phyloP scores from a whole-genome alignment of 140 eudicot genomes.

The Oenanthe javanica region DNA sequence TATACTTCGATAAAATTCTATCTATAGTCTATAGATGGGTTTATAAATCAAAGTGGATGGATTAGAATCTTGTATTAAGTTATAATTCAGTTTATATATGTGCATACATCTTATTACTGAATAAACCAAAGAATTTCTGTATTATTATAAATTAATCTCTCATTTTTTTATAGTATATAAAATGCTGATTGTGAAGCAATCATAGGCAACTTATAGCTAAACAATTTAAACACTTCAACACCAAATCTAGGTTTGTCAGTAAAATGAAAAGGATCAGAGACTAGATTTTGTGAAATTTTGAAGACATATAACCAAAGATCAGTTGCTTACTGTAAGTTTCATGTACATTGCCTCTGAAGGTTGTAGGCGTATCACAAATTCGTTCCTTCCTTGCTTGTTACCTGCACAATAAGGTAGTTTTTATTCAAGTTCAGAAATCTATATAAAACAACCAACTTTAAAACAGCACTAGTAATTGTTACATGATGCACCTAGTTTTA shows the following conservation, averaged over 20 bases:
- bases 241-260: not conserved
- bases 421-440: not conserved
- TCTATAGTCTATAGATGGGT: not conserved
- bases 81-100: not conserved
- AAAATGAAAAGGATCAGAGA: not conserved
- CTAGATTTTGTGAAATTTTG: not conserved
- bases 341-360: conserved; percentile 98
- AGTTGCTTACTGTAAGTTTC: conserved; percentile 77
- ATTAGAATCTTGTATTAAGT: not conserved
- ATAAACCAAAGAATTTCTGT: not conserved
- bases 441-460: not conserved
- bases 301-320: not conserved
- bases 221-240: not conserved
- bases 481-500: not conserved
- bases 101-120: not conserved
- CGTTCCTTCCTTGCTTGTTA: conserved; percentile 84
- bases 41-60: not conserved
- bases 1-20: not conserved
- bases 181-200: not conserved
- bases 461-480: not conserved
- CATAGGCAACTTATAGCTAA: not conserved
- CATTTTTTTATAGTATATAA: not conserved
- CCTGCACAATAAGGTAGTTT: conserved; percentile 32
- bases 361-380: conserved; percentile 90
- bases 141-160: not conserved